A percentile compares a stretch with the other conserved stretches of the same genome.
Evolutionary conservation across 176 grass and related monocot genomes (phyloP).

Genomic region (Lolium multiflorum): DNA sequence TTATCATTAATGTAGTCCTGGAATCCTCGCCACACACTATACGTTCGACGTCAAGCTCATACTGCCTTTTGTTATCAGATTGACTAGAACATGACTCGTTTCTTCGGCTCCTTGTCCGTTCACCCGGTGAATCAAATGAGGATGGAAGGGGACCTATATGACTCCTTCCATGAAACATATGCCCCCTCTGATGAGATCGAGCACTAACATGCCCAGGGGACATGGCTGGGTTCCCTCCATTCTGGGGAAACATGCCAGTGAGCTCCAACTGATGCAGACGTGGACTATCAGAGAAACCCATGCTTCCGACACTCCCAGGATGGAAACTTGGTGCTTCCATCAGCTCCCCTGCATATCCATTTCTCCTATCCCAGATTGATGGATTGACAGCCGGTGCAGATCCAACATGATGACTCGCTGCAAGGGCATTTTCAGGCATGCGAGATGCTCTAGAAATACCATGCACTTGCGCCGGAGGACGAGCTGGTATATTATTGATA

Average conservation of each 20-base stretch:
- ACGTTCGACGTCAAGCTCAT: conserved; percentile 87
- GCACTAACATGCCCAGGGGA: conserved; percentile 62
- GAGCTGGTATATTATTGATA: conserved; percentile 61
- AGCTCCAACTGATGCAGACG: conserved; percentile 68
- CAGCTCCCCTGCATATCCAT: conserved; percentile 51
- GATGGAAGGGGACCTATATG: conserved; percentile 58
- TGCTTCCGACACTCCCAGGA: conserved; percentile 60
- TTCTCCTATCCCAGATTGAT: conserved; percentile 67
- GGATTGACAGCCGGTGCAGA: conserved; percentile 76
- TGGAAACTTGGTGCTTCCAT: conserved; percentile 64
- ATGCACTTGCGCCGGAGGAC: conserved; percentile 41
- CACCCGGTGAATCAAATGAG: conserved; percentile 66
- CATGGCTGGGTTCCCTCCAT: conserved; percentile 53
- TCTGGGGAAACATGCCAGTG: conserved; percentile 49
- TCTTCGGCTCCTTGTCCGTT: conserved; percentile 70
- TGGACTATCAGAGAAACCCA: conserved; percentile 65
- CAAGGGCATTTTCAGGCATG: conserved; percentile 51
- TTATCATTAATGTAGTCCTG: conserved; percentile 95
- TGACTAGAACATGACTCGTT: conserved; percentile 74
- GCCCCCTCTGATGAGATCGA: conserved; percentile 76
- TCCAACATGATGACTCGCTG: conserved; percentile 72
- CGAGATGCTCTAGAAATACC: conserved; percentile 62
- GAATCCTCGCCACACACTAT: conserved; percentile 73
- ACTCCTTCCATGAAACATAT: conserved; percentile 78
- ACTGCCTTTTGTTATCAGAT: conserved; percentile 86